These are phyloP conservation scores for Peterozyma xylosa DNA, from an alignment of 805 yeast species.

Conservation along the genomic window DNA sequence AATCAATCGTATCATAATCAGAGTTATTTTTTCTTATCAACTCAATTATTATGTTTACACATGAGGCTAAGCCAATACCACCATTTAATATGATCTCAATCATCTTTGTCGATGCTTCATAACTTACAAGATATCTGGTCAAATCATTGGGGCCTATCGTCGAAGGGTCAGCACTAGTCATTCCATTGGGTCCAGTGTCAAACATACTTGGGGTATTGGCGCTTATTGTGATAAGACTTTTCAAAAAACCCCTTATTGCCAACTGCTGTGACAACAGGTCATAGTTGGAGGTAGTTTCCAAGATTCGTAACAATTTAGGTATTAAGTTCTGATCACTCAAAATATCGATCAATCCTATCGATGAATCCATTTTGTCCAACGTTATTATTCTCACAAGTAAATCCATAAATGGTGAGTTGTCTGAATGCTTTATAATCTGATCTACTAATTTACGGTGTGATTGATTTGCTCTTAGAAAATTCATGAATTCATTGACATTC, in stretches of 20 bases:
- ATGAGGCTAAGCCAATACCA: constrained; percentile 85
- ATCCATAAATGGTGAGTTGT: constrained; percentile 87
- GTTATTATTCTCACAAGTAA: constrained; percentile 79
- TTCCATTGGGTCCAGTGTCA: constrained; percentile 8
- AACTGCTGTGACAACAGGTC: neutral
- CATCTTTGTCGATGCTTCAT: constrained; percentile 53
- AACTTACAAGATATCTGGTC: constrained; percentile 82
- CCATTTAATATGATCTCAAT: constrained; percentile 69
- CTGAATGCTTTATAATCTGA: constrained; percentile 71
- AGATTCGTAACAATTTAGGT: constrained; percentile 62
- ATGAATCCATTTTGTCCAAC: constrained; percentile 81
- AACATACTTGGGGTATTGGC: constrained; percentile 29
- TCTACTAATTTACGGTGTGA: constrained; percentile 44
- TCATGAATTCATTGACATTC: constrained; percentile 69
- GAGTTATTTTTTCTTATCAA: constrained; percentile 91
- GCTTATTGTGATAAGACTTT: constrained; percentile 66
- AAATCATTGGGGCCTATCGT: constrained; percentile 94
- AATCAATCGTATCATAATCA: constrained; percentile 66
- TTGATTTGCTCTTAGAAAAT: constrained; percentile 47
- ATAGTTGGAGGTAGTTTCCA: constrained; percentile 17
- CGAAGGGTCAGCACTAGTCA: constrained; percentile 26
- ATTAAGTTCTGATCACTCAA: constrained; percentile 68
- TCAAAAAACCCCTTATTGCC: constrained; percentile 61
- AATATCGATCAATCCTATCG: constrained; percentile 77
- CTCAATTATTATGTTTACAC: constrained; percentile 91